Conservation (phyloP, 2,329 filamentous ascomycete genomes). For the Talaromyces sp. region DNA sequence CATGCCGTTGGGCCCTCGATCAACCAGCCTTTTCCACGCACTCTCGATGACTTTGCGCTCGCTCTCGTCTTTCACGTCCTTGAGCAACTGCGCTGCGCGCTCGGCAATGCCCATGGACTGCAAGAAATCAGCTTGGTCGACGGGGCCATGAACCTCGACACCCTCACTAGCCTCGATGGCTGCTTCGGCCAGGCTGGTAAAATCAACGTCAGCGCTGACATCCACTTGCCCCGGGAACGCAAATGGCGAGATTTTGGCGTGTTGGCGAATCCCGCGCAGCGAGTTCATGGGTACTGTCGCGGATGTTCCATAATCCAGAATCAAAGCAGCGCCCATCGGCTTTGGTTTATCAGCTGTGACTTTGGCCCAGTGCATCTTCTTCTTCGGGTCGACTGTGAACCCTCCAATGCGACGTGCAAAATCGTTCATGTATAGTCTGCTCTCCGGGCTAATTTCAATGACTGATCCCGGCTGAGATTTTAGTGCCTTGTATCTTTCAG, state of each 20-base stretch:
- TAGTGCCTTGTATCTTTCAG: conserved; percentile 70
- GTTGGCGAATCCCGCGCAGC: conserved; percentile 77
- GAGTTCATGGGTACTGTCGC: conserved; percentile 80
- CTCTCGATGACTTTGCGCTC: conserved; percentile 60
- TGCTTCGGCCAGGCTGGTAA: conserved; percentile 75
- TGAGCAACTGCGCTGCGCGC: conserved; percentile 63
- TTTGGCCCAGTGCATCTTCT: neutral
- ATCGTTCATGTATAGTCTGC: conserved; percentile 70
- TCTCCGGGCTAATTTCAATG: conserved; percentile 88
- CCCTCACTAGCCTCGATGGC: conserved; percentile 69
- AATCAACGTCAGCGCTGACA: conserved; percentile 89
- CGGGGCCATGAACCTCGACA: conserved; percentile 87
- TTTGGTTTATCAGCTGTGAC: conserved; percentile 41
- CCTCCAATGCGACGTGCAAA: conserved; percentile 80
- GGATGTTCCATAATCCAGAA: conserved; percentile 87
- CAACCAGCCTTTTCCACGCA: conserved; percentile 78
- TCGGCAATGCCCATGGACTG: conserved; percentile 75
- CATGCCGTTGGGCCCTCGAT: conserved; percentile 79
- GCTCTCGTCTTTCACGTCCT: conserved; percentile 39
- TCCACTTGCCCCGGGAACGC: conserved; percentile 76
- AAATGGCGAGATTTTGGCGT: conserved; percentile 74
- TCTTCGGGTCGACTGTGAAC: conserved; percentile 39
- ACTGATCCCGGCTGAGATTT: conserved; percentile 62
- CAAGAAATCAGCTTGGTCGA: conserved; percentile 78
- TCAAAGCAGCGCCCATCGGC: conserved; percentile 81